phyloP scores from a whole-genome alignment of 75 land plant species.

The Sequoiadendron giganteum region DNA sequence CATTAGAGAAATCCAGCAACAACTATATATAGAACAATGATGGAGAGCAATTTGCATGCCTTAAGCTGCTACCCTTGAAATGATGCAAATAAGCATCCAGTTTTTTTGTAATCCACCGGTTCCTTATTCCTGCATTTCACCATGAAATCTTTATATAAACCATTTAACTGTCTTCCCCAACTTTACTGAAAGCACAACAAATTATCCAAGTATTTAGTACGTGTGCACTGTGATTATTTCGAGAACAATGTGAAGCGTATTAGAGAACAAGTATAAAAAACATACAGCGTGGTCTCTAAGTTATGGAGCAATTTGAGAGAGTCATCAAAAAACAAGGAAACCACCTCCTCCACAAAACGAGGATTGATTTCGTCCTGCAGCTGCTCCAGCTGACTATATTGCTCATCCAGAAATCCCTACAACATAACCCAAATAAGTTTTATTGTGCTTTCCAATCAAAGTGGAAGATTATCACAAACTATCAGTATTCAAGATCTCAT shows the following conservation, averaged over 20 bases:
- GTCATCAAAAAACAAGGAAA: slow-evolving; percentile 59
- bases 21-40: too few relatives aligned
- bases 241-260: too few relatives aligned
- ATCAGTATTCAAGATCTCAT: not conserved
- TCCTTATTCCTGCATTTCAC: slow-evolving; percentile 43
- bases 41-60: slow-evolving; percentile 31
- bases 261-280: not conserved
- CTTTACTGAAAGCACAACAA: not conserved
- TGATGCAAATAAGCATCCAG: slow-evolving; percentile 71
- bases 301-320: slow-evolving; percentile 48
- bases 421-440: not conserved
- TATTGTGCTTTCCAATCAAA: not conserved
- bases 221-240: too few relatives aligned
- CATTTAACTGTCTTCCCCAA: not conserved
- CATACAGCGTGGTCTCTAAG: slow-evolving; percentile 65
- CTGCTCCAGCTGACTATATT: slow-evolving; percentile 67
- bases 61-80: slow-evolving; percentile 80
- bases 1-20: too few relatives aligned
- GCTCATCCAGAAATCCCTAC: slow-evolving; percentile 82
- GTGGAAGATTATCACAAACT: not conserved
- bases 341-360: slow-evolving; percentile 76
- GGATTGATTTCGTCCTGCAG: slow-evolving; percentile 78
- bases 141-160: not conserved
- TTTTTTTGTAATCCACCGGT: slow-evolving; percentile 63
- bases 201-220: too few relatives aligned